phyloP scores from a whole-genome alignment of 2,329 filamentous ascomycete genomes.

The Ciborinia camelliae region DNA sequence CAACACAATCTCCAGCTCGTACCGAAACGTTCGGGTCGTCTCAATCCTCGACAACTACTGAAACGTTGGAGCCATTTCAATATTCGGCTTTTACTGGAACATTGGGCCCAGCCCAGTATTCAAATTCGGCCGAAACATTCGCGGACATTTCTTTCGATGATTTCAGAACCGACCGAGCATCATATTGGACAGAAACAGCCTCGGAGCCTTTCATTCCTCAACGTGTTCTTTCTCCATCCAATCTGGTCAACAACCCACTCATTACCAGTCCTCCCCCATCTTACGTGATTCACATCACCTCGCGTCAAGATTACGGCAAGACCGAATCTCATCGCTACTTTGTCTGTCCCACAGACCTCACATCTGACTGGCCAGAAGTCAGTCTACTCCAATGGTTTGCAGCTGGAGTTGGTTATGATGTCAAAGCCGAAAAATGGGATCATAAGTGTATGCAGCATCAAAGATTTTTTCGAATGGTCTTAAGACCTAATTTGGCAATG shows the following conservation, averaged over 20 bases:
- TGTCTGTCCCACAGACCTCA: slow-evolving; percentile 25
- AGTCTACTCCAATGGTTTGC: slow-evolving; percentile 32
- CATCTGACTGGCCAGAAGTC: slow-evolving; percentile 32
- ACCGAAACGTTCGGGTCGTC: neutral
- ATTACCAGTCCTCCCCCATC: slow-evolving; percentile 22
- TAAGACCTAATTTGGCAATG: slow-evolving; percentile 31
- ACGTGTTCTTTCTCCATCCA: slow-evolving; percentile 26
- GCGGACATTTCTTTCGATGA: slow-evolving; percentile 9
- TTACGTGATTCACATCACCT: slow-evolving; percentile 33
- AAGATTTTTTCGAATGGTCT: slow-evolving; percentile 31
- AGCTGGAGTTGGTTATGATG: slow-evolving; percentile 28
- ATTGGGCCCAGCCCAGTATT: neutral
- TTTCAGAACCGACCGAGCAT: neutral
- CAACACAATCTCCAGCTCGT: neutral
- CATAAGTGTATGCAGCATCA: slow-evolving; percentile 30
- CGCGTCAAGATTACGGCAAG: slow-evolving; percentile 31
- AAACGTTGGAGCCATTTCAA: neutral
- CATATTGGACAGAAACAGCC: neutral
- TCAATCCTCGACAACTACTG: neutral
- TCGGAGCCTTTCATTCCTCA: slow-evolving; percentile 17
- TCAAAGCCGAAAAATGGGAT: slow-evolving; percentile 34
- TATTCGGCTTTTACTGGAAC: neutral
- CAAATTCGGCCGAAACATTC: neutral
- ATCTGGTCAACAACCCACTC: slow-evolving; percentile 30
- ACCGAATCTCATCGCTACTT: slow-evolving; percentile 35